Conservation (phyloP, 176 grass and related monocot genomes). For the Cenchrus fungigraminus region DNA sequence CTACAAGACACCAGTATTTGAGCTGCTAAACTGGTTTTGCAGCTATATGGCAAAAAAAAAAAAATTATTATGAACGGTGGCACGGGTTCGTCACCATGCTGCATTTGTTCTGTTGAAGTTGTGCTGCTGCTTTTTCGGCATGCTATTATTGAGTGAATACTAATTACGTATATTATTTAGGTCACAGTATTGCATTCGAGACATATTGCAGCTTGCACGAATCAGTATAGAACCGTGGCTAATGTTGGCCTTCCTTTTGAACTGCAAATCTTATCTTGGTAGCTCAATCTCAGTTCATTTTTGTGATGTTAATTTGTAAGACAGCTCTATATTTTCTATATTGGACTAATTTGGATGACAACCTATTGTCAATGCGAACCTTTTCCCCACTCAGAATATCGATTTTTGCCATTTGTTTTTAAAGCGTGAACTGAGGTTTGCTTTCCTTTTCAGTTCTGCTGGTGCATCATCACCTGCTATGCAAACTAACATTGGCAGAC, state of each 20-base stretch:
- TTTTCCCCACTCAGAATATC: not conserved
- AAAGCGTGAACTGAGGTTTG: constrained; percentile 19
- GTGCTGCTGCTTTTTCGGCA: not conserved
- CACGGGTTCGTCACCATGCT: not conserved
- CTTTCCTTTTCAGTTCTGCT: constrained; percentile 77
- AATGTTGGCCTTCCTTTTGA: not conserved
- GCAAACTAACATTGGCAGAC: constrained; percentile 72
- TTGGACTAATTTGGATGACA: constrained; percentile 17
- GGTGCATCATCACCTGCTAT: constrained; percentile 82
- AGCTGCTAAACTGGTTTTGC: constrained; percentile 7
- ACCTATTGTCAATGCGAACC: not conserved
- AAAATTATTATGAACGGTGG: not conserved
- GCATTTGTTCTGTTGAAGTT: constrained; percentile 1
- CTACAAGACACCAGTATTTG: not conserved
- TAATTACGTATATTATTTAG: not conserved
- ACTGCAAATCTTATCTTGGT: not conserved
- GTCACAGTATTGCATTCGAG: not conserved
- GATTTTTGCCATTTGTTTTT: not conserved
- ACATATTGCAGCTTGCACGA: not conserved
- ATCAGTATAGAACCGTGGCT: not conserved
- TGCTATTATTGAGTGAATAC: not conserved
- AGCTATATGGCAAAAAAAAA: not conserved
- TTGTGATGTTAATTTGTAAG: no score
- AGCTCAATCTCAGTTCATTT: not conserved
- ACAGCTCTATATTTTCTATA: constrained; percentile 3